These are phyloP conservation scores for Gynandropsis gynandra DNA, from an alignment of 345 rosid species.

Conservation along the genomic window DNA sequence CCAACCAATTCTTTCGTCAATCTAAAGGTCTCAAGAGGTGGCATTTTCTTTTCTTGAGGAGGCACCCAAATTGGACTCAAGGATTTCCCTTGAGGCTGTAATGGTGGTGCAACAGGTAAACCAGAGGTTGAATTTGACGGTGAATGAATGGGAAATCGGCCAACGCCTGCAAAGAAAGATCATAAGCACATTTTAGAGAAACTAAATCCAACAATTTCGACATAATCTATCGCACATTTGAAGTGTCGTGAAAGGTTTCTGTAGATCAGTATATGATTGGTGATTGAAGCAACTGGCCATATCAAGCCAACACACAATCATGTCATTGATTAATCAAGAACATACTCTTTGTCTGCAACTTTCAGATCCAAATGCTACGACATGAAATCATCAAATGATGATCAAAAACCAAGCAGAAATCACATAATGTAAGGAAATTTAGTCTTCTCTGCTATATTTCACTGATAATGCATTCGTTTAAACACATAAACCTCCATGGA, in stretches of 20 bases:
- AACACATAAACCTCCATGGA: too few relatives aligned
- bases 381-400: not conserved
- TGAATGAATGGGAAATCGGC: slow-evolving; percentile 33
- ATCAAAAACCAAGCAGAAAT: not conserved
- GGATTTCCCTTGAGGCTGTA: slow-evolving; percentile 25
- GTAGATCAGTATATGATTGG: too few relatives aligned
- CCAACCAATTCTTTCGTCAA: slow-evolving; percentile 64
- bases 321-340: too few relatives aligned
- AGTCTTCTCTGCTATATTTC: too few relatives aligned
- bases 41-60: slow-evolving; percentile 56
- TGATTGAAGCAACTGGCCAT: too few relatives aligned
- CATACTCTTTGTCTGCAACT: too few relatives aligned
- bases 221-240: too few relatives aligned
- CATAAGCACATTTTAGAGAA: slow-evolving; percentile 4
- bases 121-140: slow-evolving; percentile 22
- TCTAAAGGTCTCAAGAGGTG: slow-evolving; percentile 58
- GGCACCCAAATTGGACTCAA: slow-evolving; percentile 72
- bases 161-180: slow-evolving; percentile 34
- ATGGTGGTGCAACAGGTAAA: slow-evolving; percentile 22
- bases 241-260: too few relatives aligned
- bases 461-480: too few relatives aligned
- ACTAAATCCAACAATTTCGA: too few relatives aligned
- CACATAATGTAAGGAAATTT: too few relatives aligned
- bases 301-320: too few relatives aligned
- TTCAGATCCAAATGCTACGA: slow-evolving; percentile 9